Conservation (phyloP, 805 yeast species). For the Jamesozyma gamospora region DNA sequence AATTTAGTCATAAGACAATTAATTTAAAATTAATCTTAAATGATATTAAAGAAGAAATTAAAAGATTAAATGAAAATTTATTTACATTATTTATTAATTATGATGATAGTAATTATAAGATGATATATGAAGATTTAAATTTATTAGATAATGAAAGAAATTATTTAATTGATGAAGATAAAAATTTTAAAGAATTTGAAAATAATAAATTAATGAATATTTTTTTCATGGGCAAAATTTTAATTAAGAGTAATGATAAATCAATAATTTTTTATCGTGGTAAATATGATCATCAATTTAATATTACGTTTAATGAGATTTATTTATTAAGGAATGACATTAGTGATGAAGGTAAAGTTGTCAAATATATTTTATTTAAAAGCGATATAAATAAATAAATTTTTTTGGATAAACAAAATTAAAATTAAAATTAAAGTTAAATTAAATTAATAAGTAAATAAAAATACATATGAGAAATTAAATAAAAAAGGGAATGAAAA, state of each 20-base stretch:
- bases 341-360: slow-evolving; percentile 15
- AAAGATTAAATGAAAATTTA: too few relatives aligned
- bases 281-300: slow-evolving; percentile 19
- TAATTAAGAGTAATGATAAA: slow-evolving; percentile 10
- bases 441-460: neutral
- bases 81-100: too few relatives aligned
- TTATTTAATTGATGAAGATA: slow-evolving; percentile 1
- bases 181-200: neutral
- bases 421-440: neutral
- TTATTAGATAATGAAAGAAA: slow-evolving; percentile 8
- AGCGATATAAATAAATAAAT: slow-evolving; percentile 3
- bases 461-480: neutral
- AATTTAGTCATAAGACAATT: slow-evolving; percentile 18
- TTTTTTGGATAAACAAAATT: neutral
- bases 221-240: slow-evolving; percentile 26
- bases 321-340: slow-evolving; percentile 22
- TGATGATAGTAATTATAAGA: slow-evolving; percentile 12
- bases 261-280: slow-evolving; percentile 23
- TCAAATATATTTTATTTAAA: slow-evolving; percentile 23
- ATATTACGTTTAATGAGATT: slow-evolving; percentile 23
- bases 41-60: neutral
- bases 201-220: slow-evolving; percentile 17
- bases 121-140: slow-evolving; percentile 23
- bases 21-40: slow-evolving; percentile 5
- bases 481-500: too few relatives aligned